Evolutionary conservation across 495 filamentous ascomycete genomes (phyloP), one percentile per base, ranked within the genome.

Genomic region (Aspergillus cristatus): DNA sequence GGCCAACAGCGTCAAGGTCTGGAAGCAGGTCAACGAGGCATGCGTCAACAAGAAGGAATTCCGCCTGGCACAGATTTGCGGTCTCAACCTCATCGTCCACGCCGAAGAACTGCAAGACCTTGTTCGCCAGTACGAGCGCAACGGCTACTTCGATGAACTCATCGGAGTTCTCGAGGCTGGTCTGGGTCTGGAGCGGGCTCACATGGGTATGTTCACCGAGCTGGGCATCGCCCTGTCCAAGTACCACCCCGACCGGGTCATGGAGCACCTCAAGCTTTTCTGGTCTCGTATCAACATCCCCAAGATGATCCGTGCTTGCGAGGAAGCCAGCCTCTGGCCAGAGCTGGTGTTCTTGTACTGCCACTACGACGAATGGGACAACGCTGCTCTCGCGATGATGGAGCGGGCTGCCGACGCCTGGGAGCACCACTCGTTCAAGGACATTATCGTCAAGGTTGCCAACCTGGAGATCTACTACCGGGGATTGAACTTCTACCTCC

Each of bases 391-490:
- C 40, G 88, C 93, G 24, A 96, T 99, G 75, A 99, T 99, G 87
- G 93, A 99, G 74, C 86, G 91, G 49, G 85, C 93, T 25, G 82
- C 94, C 36, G 90, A 97, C 65, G 85, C 93, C 2, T 99, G 93
- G 93, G 93, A 99, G 62, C 93, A 99, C 67, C 91, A 97, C 63
- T 93, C 90, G 18, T 97, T 99, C 81, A 97, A 97, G 76, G 93
- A 97, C 60, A 96, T 95, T 43, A 74, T 95, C 40, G 80, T 94
- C 67, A 97, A 97, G 76, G 90, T 95, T 43, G 86, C 91, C 50
- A 99, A 99, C 65, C 62, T 97, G 53, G 93, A 99, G 63, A 97
- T 99, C 57, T 97, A 95, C 67, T 99, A 99, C 72, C 85, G 89
- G 22, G 84, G 88, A 18, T 75, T 99, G 47, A 95, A 89, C 72